These are phyloP conservation scores for Chrysosporium keratinophilum DNA, from an alignment of 2,329 filamentous ascomycete genomes.

Conservation along the genomic window DNA sequence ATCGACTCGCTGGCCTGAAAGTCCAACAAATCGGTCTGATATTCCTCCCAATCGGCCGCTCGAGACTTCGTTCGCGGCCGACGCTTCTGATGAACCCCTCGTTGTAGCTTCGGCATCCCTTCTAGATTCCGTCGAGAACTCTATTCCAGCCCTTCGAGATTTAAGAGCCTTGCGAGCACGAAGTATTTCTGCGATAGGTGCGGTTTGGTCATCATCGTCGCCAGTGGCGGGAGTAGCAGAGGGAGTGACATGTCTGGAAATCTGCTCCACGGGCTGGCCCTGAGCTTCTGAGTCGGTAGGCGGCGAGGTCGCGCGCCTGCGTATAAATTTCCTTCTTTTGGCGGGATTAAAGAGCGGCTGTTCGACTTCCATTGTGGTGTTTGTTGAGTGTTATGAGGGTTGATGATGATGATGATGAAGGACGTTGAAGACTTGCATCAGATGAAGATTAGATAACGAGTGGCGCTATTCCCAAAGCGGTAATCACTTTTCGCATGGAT, in stretches of 20 bases:
- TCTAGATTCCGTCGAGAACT: constrained; percentile 33
- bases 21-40: constrained; percentile 46
- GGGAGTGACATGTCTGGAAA: not conserved
- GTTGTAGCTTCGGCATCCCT: constrained; percentile 13
- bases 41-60: constrained; percentile 33
- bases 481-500: not conserved
- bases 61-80: constrained; percentile 26
- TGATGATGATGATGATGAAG: not conserved
- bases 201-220: constrained; percentile 14
- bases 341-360: constrained; percentile 38
- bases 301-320: constrained; percentile 29
- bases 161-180: constrained; percentile 31
- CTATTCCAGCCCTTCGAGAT: constrained; percentile 37
- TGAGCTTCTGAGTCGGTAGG: not conserved
- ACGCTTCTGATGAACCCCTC: constrained; percentile 20
- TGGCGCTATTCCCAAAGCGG: constrained; percentile 10
- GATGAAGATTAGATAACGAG: constrained; percentile 6
- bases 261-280: not conserved
- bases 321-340: constrained; percentile 44
- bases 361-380: constrained; percentile 14
- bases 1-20: constrained; percentile 49
- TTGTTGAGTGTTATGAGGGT: not conserved
- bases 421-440: not conserved
- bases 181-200: constrained; percentile 25
- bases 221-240: not conserved